phyloP scores from a whole-genome alignment of 2,329 filamentous ascomycete genomes.

The Xylariaceae sp. region DNA sequence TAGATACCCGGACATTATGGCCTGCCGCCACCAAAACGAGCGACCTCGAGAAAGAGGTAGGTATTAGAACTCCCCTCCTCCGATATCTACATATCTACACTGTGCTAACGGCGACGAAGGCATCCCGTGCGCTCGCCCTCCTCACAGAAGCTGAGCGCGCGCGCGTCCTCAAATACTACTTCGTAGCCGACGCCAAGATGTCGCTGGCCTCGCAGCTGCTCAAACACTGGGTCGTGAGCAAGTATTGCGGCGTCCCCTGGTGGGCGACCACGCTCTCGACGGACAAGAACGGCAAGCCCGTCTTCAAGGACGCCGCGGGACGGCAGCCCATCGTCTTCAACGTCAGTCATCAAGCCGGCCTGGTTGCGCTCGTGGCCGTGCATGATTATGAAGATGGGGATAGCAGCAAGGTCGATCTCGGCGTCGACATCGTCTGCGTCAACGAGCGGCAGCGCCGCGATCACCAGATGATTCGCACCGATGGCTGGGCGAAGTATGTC shows the following conservation, averaged over 20 bases:
- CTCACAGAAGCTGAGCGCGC: conserved; percentile 52
- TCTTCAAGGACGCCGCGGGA: conserved; percentile 45
- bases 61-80: neutral
- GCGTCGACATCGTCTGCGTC: conserved; percentile 72
- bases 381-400: conserved; percentile 28
- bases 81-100: neutral
- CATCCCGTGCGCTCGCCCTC: conserved; percentile 48
- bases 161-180: conserved; percentile 56
- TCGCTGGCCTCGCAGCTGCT: conserved; percentile 65
- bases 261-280: conserved; percentile 50
- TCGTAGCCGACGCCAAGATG: conserved; percentile 69
- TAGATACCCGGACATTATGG: conserved; percentile 57
- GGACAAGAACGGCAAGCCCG: conserved; percentile 50
- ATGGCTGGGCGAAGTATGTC: conserved; percentile 62
- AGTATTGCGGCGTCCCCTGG: conserved; percentile 57
- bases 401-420: conserved; percentile 44
- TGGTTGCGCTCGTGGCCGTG: conserved; percentile 62
- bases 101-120: conserved; percentile 35
- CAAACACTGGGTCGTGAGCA: conserved; percentile 64
- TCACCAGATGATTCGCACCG: conserved; percentile 46
- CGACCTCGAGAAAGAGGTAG: conserved; percentile 43
- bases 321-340: conserved; percentile 60
- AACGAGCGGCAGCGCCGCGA: conserved; percentile 63
- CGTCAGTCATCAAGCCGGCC: conserved; percentile 70
- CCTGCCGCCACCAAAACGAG: conserved; percentile 45